These are phyloP conservation scores for Pythium scleroteichum DNA, from an alignment of 352 stramenopile genomes.

Conservation along the genomic window DNA sequence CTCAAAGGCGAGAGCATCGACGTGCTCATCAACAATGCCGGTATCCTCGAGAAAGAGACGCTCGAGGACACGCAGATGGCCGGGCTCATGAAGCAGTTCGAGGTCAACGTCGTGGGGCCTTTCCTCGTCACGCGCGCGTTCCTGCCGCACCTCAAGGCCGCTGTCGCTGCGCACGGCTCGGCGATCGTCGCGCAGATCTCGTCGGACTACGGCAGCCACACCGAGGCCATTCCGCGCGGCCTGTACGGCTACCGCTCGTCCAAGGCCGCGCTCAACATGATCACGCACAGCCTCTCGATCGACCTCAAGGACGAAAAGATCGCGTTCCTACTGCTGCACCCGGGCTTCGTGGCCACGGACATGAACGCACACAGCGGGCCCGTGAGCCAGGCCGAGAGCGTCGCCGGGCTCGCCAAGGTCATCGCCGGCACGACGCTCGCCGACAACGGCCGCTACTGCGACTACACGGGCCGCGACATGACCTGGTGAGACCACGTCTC, in stretches of 20 bases:
- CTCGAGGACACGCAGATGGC: slow-evolving; percentile 42
- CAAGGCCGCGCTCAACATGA: slow-evolving; percentile 57
- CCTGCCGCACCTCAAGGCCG: slow-evolving; percentile 39
- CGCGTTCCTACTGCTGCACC: slow-evolving; percentile 33
- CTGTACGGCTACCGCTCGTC: slow-evolving; percentile 50
- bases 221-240: slow-evolving; percentile 6
- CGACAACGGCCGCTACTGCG: slow-evolving; percentile 37
- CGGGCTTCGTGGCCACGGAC: slow-evolving; percentile 42
- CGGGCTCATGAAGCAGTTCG: slow-evolving; percentile 54
- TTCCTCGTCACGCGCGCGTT: slow-evolving; percentile 61
- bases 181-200: slow-evolving; percentile 30
- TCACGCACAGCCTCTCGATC: slow-evolving; percentile 32
- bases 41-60: slow-evolving; percentile 33
- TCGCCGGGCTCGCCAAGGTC: slow-evolving; percentile 32
- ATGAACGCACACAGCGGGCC: slow-evolving; percentile 31
- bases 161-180: slow-evolving; percentile 18
- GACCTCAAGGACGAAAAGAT: slow-evolving; percentile 38
- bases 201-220: slow-evolving; percentile 29
- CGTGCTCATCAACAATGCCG: slow-evolving; percentile 65
- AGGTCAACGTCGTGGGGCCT: slow-evolving; percentile 64
- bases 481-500: slow-evolving; percentile 21
- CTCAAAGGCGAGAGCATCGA: slow-evolving; percentile 48
- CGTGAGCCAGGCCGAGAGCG: slow-evolving; percentile 29
- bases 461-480: slow-evolving; percentile 29
- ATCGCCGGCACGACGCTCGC: slow-evolving; percentile 25